Evolutionary conservation across 1,139 yeast genomes (phyloP).

Genomic region (Zygosaccharomyces sapae): DNA sequence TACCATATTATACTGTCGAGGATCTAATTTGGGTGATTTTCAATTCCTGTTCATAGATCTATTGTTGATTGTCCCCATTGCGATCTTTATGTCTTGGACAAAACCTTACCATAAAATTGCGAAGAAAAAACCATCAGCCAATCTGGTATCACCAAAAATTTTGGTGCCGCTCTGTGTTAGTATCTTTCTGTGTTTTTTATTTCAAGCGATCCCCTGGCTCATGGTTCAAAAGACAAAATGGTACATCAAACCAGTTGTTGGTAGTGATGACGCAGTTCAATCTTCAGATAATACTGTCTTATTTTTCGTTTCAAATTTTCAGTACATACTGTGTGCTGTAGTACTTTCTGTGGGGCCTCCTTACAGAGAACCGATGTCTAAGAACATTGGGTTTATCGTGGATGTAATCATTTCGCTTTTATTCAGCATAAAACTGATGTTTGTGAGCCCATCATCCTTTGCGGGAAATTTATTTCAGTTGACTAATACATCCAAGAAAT

Average conservation of each 20-base stretch:
- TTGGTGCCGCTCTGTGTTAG: conserved; percentile 75
- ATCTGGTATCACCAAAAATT: conserved; percentile 82
- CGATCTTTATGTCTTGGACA: conserved; percentile 97
- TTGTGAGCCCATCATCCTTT: conserved; percentile 45
- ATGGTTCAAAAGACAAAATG: conserved; percentile 57
- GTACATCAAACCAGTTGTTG: conserved; percentile 81
- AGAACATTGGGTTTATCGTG: conserved; percentile 65
- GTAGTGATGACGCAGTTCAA: conserved; percentile 77
- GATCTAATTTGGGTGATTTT: conserved; percentile 95
- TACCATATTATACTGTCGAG: conserved; percentile 76
- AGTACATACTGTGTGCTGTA: conserved; percentile 79
- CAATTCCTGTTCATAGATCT: conserved; percentile 93
- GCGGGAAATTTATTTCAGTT: conserved; percentile 72
- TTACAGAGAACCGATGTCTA: conserved; percentile 71
- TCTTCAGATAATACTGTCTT: conserved; percentile 86
- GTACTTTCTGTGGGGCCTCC: conserved; percentile 91
- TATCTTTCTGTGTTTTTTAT: conserved; percentile 54
- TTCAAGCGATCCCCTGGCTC: conserved; percentile 69
- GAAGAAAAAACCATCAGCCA: conserved; percentile 85
- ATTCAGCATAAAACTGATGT: conserved; percentile 50
- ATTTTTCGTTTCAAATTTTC: conserved; percentile 78
- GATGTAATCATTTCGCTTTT: conserved; percentile 52
- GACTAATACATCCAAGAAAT: conserved; percentile 52
- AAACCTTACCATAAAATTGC: conserved; percentile 63
- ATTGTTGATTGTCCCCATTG: conserved; percentile 84